phyloP scores from a whole-genome alignment of 2,329 filamentous ascomycete species.

The Myriosclerotinia curreyana region DNA sequence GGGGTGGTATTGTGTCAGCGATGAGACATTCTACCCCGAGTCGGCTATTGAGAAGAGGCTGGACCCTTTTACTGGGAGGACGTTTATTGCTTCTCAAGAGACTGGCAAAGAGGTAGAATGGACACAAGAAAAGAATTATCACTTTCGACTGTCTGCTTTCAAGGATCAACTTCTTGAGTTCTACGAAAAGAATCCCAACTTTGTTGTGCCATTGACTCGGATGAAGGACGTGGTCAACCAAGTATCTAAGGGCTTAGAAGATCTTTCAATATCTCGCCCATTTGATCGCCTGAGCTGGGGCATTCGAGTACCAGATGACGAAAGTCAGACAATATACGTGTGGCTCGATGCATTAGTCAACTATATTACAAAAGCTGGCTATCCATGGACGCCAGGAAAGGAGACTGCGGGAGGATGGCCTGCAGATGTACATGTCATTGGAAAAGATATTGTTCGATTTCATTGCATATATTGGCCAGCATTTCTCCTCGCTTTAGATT shows the following conservation, averaged over 20 bases:
- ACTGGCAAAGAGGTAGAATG: conserved; percentile 93
- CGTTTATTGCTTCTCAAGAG: conserved; percentile 78
- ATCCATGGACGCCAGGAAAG: conserved; percentile 69
- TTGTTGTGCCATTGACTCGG: conserved; percentile 68
- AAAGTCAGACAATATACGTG: conserved; percentile 89
- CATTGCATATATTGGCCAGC: conserved; percentile 99
- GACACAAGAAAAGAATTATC: conserved; percentile 90
- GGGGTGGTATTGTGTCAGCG: conserved; percentile 95
- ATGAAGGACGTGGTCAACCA: conserved; percentile 77
- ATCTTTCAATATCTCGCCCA: conserved; percentile 87
- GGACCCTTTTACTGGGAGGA: conserved; percentile 76
- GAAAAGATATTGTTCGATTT: conserved; percentile 95
- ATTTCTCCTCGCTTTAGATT: conserved; percentile 80
- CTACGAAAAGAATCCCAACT: conserved; percentile 73
- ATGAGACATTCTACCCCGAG: conserved; percentile 92
- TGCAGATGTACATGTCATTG: conserved; percentile 85
- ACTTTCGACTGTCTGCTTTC: conserved; percentile 85
- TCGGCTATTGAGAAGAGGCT: conserved; percentile 69
- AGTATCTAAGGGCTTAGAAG: conserved; percentile 74
- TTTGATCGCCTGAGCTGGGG: conserved; percentile 79
- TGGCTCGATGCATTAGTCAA: conserved; percentile 97
- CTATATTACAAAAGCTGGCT: conserved; percentile 85
- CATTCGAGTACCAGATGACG: conserved; percentile 80
- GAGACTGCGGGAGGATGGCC: conserved; percentile 73
- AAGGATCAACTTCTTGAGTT: conserved; percentile 74